A percentile compares a stretch with the other conserved stretches of the same genome.
Conservation (phyloP, 352 stramenopile species). For the Globisporangium orthogonon region DNA sequence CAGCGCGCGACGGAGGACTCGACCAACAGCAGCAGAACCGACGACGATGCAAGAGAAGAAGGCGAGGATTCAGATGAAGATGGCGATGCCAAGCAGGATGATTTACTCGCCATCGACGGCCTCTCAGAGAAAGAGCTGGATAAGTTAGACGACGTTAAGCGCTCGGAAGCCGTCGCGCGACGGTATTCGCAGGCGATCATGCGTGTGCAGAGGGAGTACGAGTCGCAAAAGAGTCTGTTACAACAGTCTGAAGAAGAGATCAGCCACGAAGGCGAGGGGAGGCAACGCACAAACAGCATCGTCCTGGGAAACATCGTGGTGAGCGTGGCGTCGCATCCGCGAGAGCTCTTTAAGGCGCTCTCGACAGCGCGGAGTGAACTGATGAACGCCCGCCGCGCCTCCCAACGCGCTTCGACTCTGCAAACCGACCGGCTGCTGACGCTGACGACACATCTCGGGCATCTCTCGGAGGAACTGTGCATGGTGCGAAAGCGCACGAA, state of each 20-base stretch:
- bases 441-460: constrained; percentile 48
- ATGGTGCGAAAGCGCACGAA: constrained; percentile 57
- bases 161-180: constrained; percentile 35
- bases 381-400: constrained; percentile 31
- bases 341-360: constrained; percentile 58
- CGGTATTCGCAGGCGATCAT: constrained; percentile 49
- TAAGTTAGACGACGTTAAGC: constrained; percentile 28
- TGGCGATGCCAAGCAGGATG: neutral
- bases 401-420: constrained; percentile 40
- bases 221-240: constrained; percentile 39
- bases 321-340: constrained; percentile 46
- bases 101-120: constrained; percentile 2
- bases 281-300: constrained; percentile 55
- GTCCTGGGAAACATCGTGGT: constrained; percentile 41
- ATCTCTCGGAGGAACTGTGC: constrained; percentile 65
- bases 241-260: constrained; percentile 35
- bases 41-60: constrained; percentile 1
- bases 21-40: neutral
- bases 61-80: neutral
- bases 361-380: constrained; percentile 39
- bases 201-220: constrained; percentile 44
- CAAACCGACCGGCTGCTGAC: constrained; percentile 61
- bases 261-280: constrained; percentile 27
- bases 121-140: constrained; percentile 11
- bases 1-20: constrained; percentile 1